phyloP scores from a whole-genome alignment of 345 rosid species.

The Microcos paniculata region DNA sequence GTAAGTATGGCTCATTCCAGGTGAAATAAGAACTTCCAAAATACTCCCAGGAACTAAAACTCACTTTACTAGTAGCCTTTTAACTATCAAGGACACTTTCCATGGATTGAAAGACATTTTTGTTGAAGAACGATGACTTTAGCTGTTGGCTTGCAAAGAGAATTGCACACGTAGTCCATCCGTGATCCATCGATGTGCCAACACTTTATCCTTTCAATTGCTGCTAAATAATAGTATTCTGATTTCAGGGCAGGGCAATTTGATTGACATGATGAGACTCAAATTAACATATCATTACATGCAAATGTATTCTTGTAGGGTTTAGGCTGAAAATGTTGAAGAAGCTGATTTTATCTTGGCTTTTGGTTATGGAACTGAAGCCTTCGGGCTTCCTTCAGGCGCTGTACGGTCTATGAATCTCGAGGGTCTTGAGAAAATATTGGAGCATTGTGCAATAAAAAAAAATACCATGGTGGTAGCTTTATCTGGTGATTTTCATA shows the following conservation, averaged over 20 bases:
- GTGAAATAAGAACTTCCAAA: neutral
- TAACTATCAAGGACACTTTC: neutral
- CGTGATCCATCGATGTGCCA: neutral
- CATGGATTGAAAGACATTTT: neutral
- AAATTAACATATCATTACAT: neutral
- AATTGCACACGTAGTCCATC: neutral
- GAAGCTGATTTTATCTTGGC: conserved; percentile 91
- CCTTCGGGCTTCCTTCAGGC: conserved; percentile 77
- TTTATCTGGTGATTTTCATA: neutral
- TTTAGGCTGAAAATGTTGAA: conserved; percentile 65
- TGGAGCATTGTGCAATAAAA: conserved; percentile 67
- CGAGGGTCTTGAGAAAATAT: conserved; percentile 74
- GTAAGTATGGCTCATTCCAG: neutral
- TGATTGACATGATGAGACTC: neutral
- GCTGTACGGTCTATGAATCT: conserved; percentile 50
- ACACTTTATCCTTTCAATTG: neutral
- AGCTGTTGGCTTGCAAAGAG: neutral
- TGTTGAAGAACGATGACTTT: neutral
- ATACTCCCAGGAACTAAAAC: neutral
- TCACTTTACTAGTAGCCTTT: neutral
- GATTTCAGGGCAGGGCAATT: neutral
- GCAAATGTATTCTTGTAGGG: conserved; percentile 43
- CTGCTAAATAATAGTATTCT: neutral
- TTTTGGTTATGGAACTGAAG: conserved; percentile 93
- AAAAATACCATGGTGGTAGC: conserved; percentile 90